Evolutionary conservation across 2,329 filamentous ascomycete species (phyloP), one percentile per base, ranked within the genome.

Genomic region (Helminthosporium solani): DNA sequence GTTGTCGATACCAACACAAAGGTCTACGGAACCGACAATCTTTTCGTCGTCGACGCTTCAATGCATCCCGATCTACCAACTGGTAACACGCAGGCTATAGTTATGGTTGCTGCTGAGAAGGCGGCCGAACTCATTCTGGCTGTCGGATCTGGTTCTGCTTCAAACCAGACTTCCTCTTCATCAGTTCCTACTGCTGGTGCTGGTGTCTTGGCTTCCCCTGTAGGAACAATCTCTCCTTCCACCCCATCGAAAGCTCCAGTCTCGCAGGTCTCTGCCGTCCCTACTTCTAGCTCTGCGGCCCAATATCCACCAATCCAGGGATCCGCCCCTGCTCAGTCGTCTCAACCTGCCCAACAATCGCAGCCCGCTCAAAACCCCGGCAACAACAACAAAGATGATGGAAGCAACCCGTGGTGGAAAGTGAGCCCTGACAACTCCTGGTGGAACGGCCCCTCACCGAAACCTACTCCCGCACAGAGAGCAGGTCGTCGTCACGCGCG

Each of bases 31-130:
- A 73, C 73, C 1, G 54, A 67, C 36, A 74, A 74, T 28, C 56
- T 76, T 5, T 70, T 74, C 39, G 72, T 76, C 1, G 74, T 76
- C 2, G 74, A 76, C 47, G 73, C 71, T 1, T 73, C 68, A 0
- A 71, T 76, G 19, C 85, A 87, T 71, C 84, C 85, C 0, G 85
- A 85, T 52, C 80, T 87, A 55, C 77, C 83, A 2, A 83, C 83
- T 0, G 82, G 83, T 15, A 89, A 89, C 68, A 86, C 85, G 1
- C 80, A 81, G 38, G 78, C 82, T 1, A 78, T 82, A 31, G 81
- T 87, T 55, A 82, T 87, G 63, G 75, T 83, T 28, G 82, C 78
- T 15, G 79, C 83, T 15, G 85, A 87, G 72, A 76, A 78, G 33
- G 83, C 83, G 7, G 77, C 77, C 3, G 73, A 74, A 54, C 77